phyloP scores from a whole-genome alignment of 202 grass and related monocot species.

The Bolboschoenoplectus hybrid region DNA sequence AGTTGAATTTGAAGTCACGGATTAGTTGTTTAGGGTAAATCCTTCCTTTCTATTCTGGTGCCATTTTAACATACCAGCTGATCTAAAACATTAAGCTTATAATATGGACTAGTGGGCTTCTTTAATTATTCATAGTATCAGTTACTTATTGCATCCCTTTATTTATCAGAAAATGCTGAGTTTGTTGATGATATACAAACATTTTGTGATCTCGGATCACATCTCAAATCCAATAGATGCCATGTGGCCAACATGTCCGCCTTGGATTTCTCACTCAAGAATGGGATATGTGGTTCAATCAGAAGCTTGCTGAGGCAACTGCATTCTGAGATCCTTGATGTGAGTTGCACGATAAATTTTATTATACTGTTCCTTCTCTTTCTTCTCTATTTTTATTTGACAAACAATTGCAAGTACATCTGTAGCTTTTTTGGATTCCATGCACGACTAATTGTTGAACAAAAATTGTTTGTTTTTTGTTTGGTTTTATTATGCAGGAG shows the following conservation, averaged over 20 bases:
- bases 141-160: slow-evolving; percentile 11
- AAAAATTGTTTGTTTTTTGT: background rate
- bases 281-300: slow-evolving; percentile 63
- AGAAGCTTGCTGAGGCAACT: slow-evolving; percentile 82
- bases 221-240: slow-evolving; percentile 65
- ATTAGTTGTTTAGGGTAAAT: background rate
- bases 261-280: slow-evolving; percentile 60
- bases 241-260: slow-evolving; percentile 68
- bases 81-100: background rate
- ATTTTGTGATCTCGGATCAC: slow-evolving; percentile 64
- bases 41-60: background rate
- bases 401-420: background rate
- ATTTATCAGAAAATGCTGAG: slow-evolving; percentile 79
- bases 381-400: slow-evolving; percentile 22
- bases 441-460: background rate
- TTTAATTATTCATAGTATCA: background rate
- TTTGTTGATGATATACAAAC: slow-evolving; percentile 73
- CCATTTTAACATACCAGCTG: background rate
- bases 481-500: slow-evolving; percentile 30
- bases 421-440: background rate
- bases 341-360: slow-evolving; percentile 42
- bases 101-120: background rate
- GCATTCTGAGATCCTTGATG: slow-evolving; percentile 64
- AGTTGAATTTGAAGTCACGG: background rate
- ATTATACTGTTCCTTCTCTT: background rate